Conservation (phyloP, 345 rosid species). For the Trapa incisa region DNA sequence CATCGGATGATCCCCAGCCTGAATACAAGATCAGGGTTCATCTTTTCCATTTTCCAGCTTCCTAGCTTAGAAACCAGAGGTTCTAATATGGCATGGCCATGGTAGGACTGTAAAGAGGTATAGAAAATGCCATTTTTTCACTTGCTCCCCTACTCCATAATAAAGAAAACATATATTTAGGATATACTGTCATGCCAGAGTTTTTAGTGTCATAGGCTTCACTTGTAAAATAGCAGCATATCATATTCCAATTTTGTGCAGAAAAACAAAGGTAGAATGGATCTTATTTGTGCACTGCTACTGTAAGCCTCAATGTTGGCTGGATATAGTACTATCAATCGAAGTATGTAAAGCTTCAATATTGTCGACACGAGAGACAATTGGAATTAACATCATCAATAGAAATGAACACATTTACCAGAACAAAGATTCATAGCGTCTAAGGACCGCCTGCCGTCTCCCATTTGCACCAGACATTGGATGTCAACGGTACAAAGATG, state of each 20-base stretch:
- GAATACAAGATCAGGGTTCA: slow-evolving; percentile 35
- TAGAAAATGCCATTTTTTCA: background rate
- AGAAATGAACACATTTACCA: background rate
- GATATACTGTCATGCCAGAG: background rate
- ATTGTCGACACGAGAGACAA: too few species aligned
- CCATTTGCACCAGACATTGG: background rate
- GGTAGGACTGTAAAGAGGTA: background rate
- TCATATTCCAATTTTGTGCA: background rate
- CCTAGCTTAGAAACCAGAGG: background rate
- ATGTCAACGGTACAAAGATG: background rate
- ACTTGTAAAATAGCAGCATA: background rate
- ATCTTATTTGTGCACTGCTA: too few species aligned
- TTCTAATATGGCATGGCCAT: background rate
- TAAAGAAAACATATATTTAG: slow-evolving; percentile 3
- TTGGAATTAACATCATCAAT: background rate
- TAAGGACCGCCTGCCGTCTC: background rate
- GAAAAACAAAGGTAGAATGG: background rate
- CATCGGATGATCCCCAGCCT: slow-evolving; percentile 39
- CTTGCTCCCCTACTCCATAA: background rate
- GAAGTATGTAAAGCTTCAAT: too few species aligned
- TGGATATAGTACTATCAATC: too few species aligned
- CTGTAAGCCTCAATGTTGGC: too few species aligned
- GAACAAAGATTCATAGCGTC: background rate
- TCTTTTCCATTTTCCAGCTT: background rate
- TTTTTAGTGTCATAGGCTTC: background rate